Evolutionary conservation across 2,329 filamentous ascomycete species (phyloP).

Genomic region (Aspergillus calidoustus): DNA sequence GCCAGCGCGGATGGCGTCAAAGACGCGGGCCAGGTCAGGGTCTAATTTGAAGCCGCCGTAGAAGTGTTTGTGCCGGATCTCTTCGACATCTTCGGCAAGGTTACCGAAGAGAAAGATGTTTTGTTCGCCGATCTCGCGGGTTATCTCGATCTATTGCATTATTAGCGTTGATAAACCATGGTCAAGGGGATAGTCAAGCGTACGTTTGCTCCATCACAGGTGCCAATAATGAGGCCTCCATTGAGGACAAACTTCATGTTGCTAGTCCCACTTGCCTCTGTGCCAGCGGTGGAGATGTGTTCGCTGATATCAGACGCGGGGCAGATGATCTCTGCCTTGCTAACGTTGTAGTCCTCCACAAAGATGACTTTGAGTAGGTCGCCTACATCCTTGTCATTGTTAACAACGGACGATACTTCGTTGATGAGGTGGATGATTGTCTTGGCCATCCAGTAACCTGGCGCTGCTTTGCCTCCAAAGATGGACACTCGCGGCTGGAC

Average conservation of each 20-base stretch:
- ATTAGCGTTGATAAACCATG: not conserved
- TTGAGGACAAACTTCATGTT: slow-evolving; percentile 99
- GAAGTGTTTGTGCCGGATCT: slow-evolving; percentile 86
- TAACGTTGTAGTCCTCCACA: slow-evolving; percentile 98
- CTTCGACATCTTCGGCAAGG: slow-evolving; percentile 93
- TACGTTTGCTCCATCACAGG: slow-evolving; percentile 96
- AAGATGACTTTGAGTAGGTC: slow-evolving; percentile 97
- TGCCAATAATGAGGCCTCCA: slow-evolving; percentile 95
- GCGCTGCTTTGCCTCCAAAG: slow-evolving; percentile 96
- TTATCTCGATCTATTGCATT: slow-evolving; percentile 79
- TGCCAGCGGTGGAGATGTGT: slow-evolving; percentile 97
- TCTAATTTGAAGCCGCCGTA: slow-evolving; percentile 83
- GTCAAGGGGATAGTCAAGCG: slow-evolving; percentile 43
- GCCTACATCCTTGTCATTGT: slow-evolving; percentile 88
- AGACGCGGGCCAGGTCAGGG: slow-evolving; percentile 76
- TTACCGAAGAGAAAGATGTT: slow-evolving; percentile 99
- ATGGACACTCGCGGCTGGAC: slow-evolving; percentile 86
- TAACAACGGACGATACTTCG: slow-evolving; percentile 85
- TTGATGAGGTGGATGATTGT: slow-evolving; percentile 98
- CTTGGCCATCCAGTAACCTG: slow-evolving; percentile 99
- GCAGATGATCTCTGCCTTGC: slow-evolving; percentile 96
- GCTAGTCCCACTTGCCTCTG: slow-evolving; percentile 83
- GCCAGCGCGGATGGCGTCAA: slow-evolving; percentile 77
- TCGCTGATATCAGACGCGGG: slow-evolving; percentile 96
- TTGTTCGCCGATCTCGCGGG: slow-evolving; percentile 91